Conservation (phyloP, 169 alveolate species). For the Cryptosporidium tyzzeri region DNA sequence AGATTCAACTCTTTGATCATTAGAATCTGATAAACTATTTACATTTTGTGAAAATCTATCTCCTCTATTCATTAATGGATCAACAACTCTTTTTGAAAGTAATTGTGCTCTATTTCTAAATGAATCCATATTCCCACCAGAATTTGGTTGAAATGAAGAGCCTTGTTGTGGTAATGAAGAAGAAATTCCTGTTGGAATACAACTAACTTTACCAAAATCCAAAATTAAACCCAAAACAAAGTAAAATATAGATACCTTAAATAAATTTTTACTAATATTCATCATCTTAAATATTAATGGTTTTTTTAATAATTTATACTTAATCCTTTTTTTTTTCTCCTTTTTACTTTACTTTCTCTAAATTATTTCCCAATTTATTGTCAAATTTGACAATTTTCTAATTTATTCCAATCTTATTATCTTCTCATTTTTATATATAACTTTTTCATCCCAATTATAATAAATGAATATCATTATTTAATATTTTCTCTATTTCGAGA, state of each 20-base stretch:
- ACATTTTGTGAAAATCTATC: conserved; percentile 10
- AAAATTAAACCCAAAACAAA: conserved; percentile 7
- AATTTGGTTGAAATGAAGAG: conserved; percentile 2
- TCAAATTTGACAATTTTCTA: conserved; percentile 21
- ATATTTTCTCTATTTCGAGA: conserved; percentile 27
- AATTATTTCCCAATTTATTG: conserved; percentile 8
- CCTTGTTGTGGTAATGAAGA: conserved; percentile 11
- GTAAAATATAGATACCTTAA: conserved; percentile 3
- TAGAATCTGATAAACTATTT: conserved; percentile 18
- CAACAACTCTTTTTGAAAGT: conserved; percentile 48
- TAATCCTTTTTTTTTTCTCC: background rate
- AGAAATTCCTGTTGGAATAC: conserved; percentile 15
- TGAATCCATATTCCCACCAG: conserved; percentile 18
- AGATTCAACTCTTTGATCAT: conserved; percentile 19
- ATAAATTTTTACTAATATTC: background rate
- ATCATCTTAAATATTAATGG: background rate
- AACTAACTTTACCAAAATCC: conserved; percentile 6
- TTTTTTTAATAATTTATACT: background rate
- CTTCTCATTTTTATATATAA: background rate
- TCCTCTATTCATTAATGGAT: conserved; percentile 45
- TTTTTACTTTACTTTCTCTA: background rate
- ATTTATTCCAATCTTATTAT: background rate
- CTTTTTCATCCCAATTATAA: conserved; percentile 4
- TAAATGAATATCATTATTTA: background rate
- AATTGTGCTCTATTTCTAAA: conserved; percentile 42